Percentiles rank a stretch among this genome's conserved stretches.
These are phyloP conservation scores for Wickerhamiella bombiphila DNA, from an alignment of 805 yeast species.

Conservation along the genomic window DNA sequence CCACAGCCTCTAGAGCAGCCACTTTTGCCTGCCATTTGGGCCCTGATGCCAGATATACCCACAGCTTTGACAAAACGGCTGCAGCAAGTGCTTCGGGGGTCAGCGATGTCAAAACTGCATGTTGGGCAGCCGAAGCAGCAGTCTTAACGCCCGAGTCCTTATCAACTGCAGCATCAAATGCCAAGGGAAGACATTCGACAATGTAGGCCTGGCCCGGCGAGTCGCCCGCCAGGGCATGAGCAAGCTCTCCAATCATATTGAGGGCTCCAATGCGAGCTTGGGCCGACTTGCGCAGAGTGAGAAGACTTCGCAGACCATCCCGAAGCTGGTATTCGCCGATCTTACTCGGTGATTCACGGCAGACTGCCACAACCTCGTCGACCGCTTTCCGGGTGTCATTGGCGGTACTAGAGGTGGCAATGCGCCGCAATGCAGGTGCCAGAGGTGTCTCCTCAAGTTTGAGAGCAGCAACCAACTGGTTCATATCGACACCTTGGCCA, in stretches of 20 bases:
- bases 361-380: constrained; percentile 35
- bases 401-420: constrained; percentile 37
- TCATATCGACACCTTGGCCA: constrained; percentile 33
- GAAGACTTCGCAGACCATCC: constrained; percentile 48
- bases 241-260: constrained; percentile 41
- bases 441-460: constrained; percentile 55
- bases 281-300: constrained; percentile 60
- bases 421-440: constrained; percentile 37
- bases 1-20: constrained; percentile 61
- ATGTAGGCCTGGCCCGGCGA: constrained; percentile 70
- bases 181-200: constrained; percentile 43
- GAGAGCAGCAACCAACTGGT: constrained; percentile 61
- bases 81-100: constrained; percentile 68
- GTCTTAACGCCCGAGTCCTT: constrained; percentile 77
- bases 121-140: constrained; percentile 70
- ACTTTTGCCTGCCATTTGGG: constrained; percentile 90
- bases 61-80: constrained; percentile 46
- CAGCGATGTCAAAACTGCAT: constrained; percentile 51
- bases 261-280: constrained; percentile 65
- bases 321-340: constrained; percentile 52
- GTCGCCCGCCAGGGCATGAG: constrained; percentile 57
- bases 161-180: constrained; percentile 65
- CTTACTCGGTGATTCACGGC: constrained; percentile 32
- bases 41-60: constrained; percentile 54
- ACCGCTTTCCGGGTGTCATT: constrained; percentile 43